phyloP scores from a whole-genome alignment of 2,329 filamentous ascomycete genomes.

The Ceratocystis huliohia region DNA sequence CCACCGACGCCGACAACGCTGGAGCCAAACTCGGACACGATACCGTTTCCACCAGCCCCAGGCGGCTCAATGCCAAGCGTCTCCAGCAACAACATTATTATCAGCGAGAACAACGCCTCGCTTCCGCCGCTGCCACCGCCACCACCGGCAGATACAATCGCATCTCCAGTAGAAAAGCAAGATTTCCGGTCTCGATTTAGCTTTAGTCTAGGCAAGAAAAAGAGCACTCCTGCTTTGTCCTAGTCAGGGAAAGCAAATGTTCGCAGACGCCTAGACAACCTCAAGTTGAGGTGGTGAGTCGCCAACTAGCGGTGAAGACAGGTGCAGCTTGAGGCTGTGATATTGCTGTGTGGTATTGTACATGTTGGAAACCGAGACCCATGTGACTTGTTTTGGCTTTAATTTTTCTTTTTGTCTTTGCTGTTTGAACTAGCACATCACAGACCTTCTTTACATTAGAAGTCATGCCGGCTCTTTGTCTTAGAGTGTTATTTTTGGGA shows the following conservation, averaged over 20 bases:
- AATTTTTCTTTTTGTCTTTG: conserved; percentile 7
- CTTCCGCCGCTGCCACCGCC: background rate
- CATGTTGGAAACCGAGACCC: background rate
- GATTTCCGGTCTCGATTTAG: conserved; percentile 45
- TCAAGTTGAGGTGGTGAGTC: background rate
- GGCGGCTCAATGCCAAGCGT: background rate
- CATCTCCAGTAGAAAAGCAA: conserved; percentile 14
- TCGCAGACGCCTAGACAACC: conserved; percentile 2
- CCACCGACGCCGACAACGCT: conserved; percentile 6
- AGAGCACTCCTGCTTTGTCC: conserved; percentile 36
- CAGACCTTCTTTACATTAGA: background rate
- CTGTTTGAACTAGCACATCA: background rate
- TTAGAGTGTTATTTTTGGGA: conserved; percentile 5
- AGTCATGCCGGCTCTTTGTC: background rate
- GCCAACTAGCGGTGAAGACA: background rate
- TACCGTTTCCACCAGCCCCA: background rate
- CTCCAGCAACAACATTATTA: background rate
- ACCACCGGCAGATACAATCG: conserved; percentile 19
- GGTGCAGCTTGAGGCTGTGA: background rate
- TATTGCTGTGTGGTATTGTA: background rate
- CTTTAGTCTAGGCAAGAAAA: conserved; percentile 50
- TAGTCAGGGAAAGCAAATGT: conserved; percentile 18
- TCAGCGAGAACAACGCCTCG: background rate
- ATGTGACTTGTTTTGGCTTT: background rate
- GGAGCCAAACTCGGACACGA: background rate